These are phyloP conservation scores for Eragrostis curvula DNA, from an alignment of 176 grass and related monocot species.

Conservation along the genomic window DNA sequence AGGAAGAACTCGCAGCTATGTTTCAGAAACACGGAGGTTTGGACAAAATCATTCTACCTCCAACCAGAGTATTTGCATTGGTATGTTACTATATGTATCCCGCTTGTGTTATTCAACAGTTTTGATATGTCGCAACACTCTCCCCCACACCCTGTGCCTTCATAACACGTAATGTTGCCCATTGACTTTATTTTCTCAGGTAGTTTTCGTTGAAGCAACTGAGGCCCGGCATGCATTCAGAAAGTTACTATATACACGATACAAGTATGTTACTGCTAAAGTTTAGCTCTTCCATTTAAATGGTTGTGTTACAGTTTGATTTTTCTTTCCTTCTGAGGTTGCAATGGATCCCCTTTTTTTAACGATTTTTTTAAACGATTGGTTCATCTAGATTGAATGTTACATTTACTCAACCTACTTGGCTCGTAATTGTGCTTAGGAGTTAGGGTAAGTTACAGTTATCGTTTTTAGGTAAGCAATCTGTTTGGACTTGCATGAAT, in stretches of 20 bases:
- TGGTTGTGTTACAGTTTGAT: not conserved
- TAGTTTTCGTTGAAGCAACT: slow-evolving; percentile 86
- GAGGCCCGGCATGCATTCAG: slow-evolving; percentile 84
- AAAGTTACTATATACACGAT: slow-evolving; percentile 85
- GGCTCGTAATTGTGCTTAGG: not conserved
- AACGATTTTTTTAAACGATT: not conserved
- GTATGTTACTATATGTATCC: slow-evolving; percentile 48
- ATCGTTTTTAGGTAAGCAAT: not conserved
- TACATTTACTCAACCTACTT: not conserved
- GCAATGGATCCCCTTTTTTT: not conserved
- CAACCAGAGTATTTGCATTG: slow-evolving; percentile 89
- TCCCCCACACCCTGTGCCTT: not conserved
- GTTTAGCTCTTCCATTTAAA: slow-evolving; percentile 19
- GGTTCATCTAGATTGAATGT: not conserved
- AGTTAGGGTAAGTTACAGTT: not conserved
- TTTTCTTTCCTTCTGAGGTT: not conserved
- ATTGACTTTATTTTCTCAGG: slow-evolving; percentile 50
- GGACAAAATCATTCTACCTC: slow-evolving; percentile 86
- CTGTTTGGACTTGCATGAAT: not conserved
- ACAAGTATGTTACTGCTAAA: slow-evolving; percentile 74
- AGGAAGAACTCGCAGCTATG: slow-evolving; percentile 74
- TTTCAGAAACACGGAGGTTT: slow-evolving; percentile 85
- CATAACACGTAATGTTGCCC: not conserved
- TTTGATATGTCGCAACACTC: not conserved
- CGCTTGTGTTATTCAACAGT: slow-evolving; percentile 33